Evolutionary conservation across 1,284 basidiomycete species (phyloP), one percentile per base, ranked within the genome.

Genomic region (Earliella scabrosa): DNA sequence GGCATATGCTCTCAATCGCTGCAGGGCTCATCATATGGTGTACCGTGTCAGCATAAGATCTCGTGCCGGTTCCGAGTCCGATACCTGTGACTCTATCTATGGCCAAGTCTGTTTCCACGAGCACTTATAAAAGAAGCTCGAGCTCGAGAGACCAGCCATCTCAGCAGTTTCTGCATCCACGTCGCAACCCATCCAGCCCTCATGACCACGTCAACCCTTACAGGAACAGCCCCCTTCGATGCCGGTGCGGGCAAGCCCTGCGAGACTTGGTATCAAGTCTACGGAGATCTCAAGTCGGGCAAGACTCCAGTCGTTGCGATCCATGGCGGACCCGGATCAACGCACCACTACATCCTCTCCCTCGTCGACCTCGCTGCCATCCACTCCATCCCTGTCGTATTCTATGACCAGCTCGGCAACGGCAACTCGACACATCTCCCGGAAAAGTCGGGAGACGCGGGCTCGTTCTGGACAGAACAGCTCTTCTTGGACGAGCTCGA

Each of bases 371-470:
- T 78, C 54, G 55, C 67, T 23, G 41, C 52, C 32, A 23, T 49
- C 1, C 36, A 63, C 56, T 45, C 44, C 34, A 73, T 77, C 36
- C 79, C 79, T 0, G 67, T 83, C 59, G 60, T 83, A 40, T 60
- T 83, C 52, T 82, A 83, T 64, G 82, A 82, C 61, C 82, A 82
- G 64, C 60, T 82, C 40, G 82, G 81, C 10, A 75, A 66, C 46
- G 80, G 76, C 3, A 56, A 63, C 35, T 82, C 80, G 8, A 77
- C 79, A 1, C 78, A 77, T 46, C 70, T 75, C 2, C 68, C 51
- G 0, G 73, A 75, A 32, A 78, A 74, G 49, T 34, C 63, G 4
- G 71, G 60, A 4, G 67, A 70, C 1, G 57, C 60, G 6, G 60
- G 48, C 21, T 53, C 61, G 7, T 80, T 82, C 64, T 82, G 80